These are phyloP conservation scores for Fusarium devonianum DNA, from an alignment of 2,329 filamentous ascomycete species.

Conservation along the genomic window DNA sequence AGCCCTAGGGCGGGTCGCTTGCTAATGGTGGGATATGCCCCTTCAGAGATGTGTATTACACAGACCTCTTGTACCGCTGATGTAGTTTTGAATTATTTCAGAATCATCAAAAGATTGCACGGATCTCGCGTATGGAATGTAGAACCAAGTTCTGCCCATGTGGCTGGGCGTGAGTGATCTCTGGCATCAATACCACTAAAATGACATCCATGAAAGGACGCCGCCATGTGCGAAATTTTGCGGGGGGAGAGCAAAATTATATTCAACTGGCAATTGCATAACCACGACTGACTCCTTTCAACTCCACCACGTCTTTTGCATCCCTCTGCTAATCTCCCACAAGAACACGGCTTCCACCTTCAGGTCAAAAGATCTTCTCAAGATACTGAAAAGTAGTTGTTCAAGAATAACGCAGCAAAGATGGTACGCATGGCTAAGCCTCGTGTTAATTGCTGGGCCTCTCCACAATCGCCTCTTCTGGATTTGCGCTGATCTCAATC, in stretches of 20 bases:
- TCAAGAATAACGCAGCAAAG: conserved; percentile 1
- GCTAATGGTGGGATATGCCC: too few species aligned
- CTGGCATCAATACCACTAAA: conserved; percentile 39
- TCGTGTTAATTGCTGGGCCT: too few species aligned
- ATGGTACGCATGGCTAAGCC: too few species aligned
- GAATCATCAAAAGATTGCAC: too few species aligned
- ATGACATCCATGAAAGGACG: conserved; percentile 34
- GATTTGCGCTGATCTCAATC: conserved; percentile 8
- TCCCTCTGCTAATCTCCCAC: conserved; percentile 11
- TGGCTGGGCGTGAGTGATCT: not conserved
- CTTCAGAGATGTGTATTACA: too few species aligned
- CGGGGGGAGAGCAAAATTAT: conserved; percentile 26
- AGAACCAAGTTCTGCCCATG: too few species aligned
- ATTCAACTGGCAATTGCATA: conserved; percentile 6
- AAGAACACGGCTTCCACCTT: too few species aligned
- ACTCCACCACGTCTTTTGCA: conserved; percentile 22
- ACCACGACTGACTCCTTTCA: conserved; percentile 1
- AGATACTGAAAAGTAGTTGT: too few species aligned
- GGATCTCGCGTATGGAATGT: too few species aligned
- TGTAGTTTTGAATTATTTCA: too few species aligned
- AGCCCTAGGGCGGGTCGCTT: conserved; percentile 7
- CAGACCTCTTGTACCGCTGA: too few species aligned
- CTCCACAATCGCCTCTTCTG: not conserved
- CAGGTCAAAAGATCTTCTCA: too few species aligned
- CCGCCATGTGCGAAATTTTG: conserved; percentile 27